These are phyloP conservation scores for Fusarium armeniacum DNA, from an alignment of 2,329 filamentous ascomycete genomes.

Conservation along the genomic window DNA sequence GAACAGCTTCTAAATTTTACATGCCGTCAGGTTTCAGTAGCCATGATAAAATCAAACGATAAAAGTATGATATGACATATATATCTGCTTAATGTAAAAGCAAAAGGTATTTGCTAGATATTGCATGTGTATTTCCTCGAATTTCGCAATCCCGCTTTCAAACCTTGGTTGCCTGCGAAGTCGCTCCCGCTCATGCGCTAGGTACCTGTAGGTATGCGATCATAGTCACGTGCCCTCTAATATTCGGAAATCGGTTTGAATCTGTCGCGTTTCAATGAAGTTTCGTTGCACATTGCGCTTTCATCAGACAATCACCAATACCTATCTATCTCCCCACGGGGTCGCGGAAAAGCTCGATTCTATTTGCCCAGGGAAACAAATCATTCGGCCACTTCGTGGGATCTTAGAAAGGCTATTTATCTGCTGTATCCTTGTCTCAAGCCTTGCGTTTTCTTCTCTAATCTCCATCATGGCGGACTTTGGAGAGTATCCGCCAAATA, in stretches of 20 bases:
- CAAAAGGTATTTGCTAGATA: background rate
- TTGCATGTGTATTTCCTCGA: conserved; percentile 1
- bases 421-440: background rate
- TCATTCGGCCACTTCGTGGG: background rate
- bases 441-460: background rate
- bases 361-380: background rate
- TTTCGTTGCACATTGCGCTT: conserved; percentile 27
- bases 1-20: conserved; percentile 4
- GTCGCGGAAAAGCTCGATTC: background rate
- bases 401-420: background rate
- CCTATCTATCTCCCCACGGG: background rate
- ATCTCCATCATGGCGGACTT: conserved; percentile 69
- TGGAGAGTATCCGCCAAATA: conserved; percentile 74
- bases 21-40: background rate
- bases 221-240: conserved; percentile 36
- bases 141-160: background rate
- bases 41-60: conserved; percentile 1
- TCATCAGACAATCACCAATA: conserved; percentile 15
- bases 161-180: background rate
- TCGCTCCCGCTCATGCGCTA: conserved; percentile 6
- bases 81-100: background rate
- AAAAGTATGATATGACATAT: background rate
- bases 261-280: conserved; percentile 23
- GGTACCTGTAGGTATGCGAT: conserved; percentile 14
- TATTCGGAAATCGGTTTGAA: conserved; percentile 28